phyloP scores from a whole-genome alignment of 495 filamentous ascomycete genomes.

The Recurvomyces mirabilis region DNA sequence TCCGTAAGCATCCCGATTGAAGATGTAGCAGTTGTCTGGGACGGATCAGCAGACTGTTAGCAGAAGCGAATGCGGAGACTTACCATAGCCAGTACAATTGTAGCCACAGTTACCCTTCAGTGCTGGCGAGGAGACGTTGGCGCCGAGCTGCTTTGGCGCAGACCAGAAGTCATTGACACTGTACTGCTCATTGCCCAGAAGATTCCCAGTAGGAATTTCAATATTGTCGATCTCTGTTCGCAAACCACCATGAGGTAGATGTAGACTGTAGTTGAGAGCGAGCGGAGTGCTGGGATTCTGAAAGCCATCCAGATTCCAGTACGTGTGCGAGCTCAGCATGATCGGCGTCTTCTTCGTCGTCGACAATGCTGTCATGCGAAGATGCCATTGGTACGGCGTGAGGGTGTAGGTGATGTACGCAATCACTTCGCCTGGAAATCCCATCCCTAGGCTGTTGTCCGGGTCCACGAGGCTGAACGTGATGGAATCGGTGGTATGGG shows the following conservation, averaged over 20 bases:
- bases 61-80: neutral
- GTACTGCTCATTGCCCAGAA: conserved; percentile 44
- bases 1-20: conserved; percentile 21
- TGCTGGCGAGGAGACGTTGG: conserved; percentile 48
- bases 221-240: conserved; percentile 64
- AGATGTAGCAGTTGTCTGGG: conserved; percentile 26
- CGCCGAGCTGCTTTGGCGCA: conserved; percentile 61
- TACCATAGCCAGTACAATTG: conserved; percentile 62
- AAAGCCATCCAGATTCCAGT: conserved; percentile 86
- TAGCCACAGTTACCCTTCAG: conserved; percentile 41
- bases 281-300: conserved; percentile 40
- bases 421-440: conserved; percentile 69
- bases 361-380: conserved; percentile 30
- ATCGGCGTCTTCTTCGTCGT: conserved; percentile 45
- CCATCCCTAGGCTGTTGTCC: conserved; percentile 48
- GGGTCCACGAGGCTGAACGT: conserved; percentile 69
- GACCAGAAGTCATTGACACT: conserved; percentile 63
- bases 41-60: too few species aligned
- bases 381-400: conserved; percentile 28
- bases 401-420: conserved; percentile 63
- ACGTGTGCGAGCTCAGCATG: conserved; percentile 51
- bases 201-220: conserved; percentile 65
- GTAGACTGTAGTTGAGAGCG: conserved; percentile 58
- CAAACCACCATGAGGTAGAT: conserved; percentile 58
- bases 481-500: conserved; percentile 54